Conservation (phyloP, 31 red algal genomes). For the Odonthalia washingtoniensis region DNA sequence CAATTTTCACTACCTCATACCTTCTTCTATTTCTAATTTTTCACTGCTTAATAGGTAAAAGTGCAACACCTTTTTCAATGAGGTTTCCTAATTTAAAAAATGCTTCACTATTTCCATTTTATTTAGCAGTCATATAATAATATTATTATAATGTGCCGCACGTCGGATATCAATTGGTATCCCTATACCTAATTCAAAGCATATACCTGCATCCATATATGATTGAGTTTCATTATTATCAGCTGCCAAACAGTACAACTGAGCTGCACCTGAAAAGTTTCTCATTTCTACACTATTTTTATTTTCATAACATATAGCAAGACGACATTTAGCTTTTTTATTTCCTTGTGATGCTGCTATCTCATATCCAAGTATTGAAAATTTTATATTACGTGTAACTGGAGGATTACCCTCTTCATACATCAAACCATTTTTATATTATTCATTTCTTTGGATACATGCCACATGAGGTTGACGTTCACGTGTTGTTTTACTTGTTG, state of each 20-base stretch:
- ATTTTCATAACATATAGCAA: slow-evolving; percentile 39
- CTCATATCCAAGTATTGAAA: slow-evolving; percentile 8
- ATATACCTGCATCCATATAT: slow-evolving; percentile 29
- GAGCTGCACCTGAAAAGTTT: slow-evolving; percentile 9
- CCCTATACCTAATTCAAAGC: slow-evolving; percentile 31
- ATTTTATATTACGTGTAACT: background rate
- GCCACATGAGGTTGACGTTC: background rate
- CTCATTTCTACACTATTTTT: slow-evolving; percentile 8
- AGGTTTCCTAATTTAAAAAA: slow-evolving; percentile 12
- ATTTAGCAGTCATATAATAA: background rate
- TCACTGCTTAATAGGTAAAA: no score
- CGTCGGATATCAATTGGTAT: background rate
- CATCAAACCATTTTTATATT: background rate
- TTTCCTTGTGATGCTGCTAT: slow-evolving; percentile 27
- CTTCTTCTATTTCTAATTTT: no score
- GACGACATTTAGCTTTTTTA: slow-evolving; percentile 15
- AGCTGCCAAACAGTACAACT: slow-evolving; percentile 23
- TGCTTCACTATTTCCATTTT: slow-evolving; percentile 26
- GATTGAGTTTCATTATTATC: slow-evolving; percentile 1
- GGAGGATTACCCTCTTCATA: background rate
- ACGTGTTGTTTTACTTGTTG: background rate
- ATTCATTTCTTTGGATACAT: background rate
- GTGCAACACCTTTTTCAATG: slow-evolving; percentile 10
- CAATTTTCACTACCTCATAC: background rate
- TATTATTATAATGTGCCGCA: slow-evolving; percentile 3